These are phyloP conservation scores for Sanghuangporus baumii DNA, from an alignment of 1,284 basidiomycete genomes.

Conservation along the genomic window DNA sequence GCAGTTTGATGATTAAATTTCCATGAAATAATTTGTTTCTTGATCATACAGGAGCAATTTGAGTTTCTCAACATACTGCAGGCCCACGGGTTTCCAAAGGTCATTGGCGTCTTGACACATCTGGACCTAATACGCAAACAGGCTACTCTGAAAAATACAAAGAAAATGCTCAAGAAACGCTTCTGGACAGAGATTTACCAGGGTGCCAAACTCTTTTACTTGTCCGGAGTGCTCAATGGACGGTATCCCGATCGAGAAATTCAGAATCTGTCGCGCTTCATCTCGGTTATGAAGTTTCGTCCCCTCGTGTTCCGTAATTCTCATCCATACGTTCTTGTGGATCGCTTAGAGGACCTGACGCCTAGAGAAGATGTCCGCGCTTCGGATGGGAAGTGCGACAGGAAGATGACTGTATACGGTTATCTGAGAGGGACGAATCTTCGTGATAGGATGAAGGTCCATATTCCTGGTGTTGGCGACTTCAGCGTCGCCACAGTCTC, in stretches of 20 bases:
- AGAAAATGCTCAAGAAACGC: slow-evolving; percentile 96
- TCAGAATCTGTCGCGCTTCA: slow-evolving; percentile 92
- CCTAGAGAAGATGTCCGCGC: slow-evolving; percentile 77
- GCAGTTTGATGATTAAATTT: background rate
- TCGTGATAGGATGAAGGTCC: slow-evolving; percentile 77
- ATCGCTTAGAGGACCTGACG: slow-evolving; percentile 94
- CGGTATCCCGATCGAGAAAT: slow-evolving; percentile 98
- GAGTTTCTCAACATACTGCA: slow-evolving; percentile 98
- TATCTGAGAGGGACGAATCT: slow-evolving; percentile 92
- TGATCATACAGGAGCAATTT: slow-evolving; percentile 80
- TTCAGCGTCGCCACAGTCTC: slow-evolving; percentile 72
- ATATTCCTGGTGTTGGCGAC: slow-evolving; percentile 94
- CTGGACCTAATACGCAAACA: slow-evolving; percentile 96
- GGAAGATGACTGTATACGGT: slow-evolving; percentile 91
- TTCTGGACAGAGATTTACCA: slow-evolving; percentile 99
- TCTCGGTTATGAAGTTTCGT: slow-evolving; percentile 98
- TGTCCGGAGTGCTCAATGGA: slow-evolving; percentile 96
- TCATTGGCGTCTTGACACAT: slow-evolving; percentile 94
- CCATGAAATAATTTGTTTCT: background rate
- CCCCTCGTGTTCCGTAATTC: slow-evolving; percentile 94
- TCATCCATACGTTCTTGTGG: slow-evolving; percentile 95
- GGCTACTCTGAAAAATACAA: slow-evolving; percentile 82
- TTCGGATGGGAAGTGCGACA: slow-evolving; percentile 82
- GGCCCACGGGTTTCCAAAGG: slow-evolving; percentile 97
- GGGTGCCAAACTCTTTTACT: slow-evolving; percentile 97